Base-by-base conservation (phyloP, 495 filamentous ascomycete genomes). In the Neurospora sp. region DNA sequence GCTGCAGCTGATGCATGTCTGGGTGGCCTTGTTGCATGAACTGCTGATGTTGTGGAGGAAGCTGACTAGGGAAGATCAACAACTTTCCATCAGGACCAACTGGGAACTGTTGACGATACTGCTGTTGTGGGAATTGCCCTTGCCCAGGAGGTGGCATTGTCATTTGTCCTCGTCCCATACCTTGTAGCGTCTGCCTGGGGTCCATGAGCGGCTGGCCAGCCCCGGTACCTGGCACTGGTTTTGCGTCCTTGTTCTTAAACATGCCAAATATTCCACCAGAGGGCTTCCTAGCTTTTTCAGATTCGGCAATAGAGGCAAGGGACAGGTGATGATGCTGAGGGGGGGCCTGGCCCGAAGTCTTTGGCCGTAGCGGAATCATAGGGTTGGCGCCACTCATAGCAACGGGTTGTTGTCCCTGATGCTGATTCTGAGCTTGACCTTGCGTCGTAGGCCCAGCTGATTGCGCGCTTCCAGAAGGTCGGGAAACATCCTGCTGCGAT, bases 261-360 rank as follows among this genome's bases (percentile, higher is more conserved):
- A 79, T 76, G 5, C 80, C 79, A 10, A 81, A 77, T 10, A 81
- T n/a, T 10, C 78, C 80, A 35, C 75, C 73, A 18, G 69, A 72
- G 2, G 76, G 70, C 37, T 79, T 80, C 14, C 73, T 72, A 4
- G 37, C 70, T 42, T 73, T 70, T 4, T 72, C 75, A 8, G 59
- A 40, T 14, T 77, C 75, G 1, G 73, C 70, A 20, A 45, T 37
- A 3, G 70, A 31, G 22, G 40, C 68, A 48, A 35, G 41, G 16
- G 59, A 37, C 9, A 31, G 27, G 27, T 70, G 69, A 27, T 71
- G 69, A 20, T 73, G 68, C 14, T 38, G 39, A 12, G 68, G 53
- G 3, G 31, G 53, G 14, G 35, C 53, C 53, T 65, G 53, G 22
- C 53, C 53, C 12, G 53, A 65, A 37, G 53, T 65, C 27, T 65